Evolutionary conservation across 345 rosid species (phyloP), one percentile per base, ranked within the genome.

Genomic region (Citrus medica): DNA sequence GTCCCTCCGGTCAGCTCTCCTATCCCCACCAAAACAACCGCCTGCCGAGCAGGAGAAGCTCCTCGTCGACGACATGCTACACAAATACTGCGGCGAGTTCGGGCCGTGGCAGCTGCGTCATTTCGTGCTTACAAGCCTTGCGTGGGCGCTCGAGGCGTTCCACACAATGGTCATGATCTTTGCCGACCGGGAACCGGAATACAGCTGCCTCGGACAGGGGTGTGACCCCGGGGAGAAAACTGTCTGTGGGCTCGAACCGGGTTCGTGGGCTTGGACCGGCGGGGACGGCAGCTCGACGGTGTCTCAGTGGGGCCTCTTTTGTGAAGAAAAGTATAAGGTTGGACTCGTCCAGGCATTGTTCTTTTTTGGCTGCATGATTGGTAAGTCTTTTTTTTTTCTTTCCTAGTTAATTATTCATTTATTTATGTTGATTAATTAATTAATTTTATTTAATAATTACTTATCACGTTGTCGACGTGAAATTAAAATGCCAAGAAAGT

Each of bases 101-200:
- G 99, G 99, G 78, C 38, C 78, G 69, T 95, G 99, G 98, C 99
- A 95, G 80, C 60, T 90, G 66, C 85, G 88, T 51, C 99, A 95
- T 89, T 95, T 95, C 51, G 89, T 95, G 48, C 71, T 93, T 46
- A 91, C 94, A 33, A 87, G 92, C 87, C 72, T 93, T 5, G 99
- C 97, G 0, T 95, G 99, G 98, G 93, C 98, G 7, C 84, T 95
- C 5, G 98, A 95, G 86, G 99, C 92, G 3, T 90, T 93, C 72
- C 99, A 95, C 80, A 88, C 97, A 48, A 95, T 95, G 99, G 98
- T 92, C 8, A 90, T 95, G 93, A 95, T 95, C 56, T 95, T 93
- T 76, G 94, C 97, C 7, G 99, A 95, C 82, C 87, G 88, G 16
- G 93, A 93, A 62, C 97, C 96, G 6, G 86, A 40, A 1, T 90